Percentiles rank a stretch among this genome's conserved stretches.
These are phyloP conservation scores for Plenodomus tracheiphilus DNA, from an alignment of 2,329 filamentous ascomycete species.

Conservation along the genomic window DNA sequence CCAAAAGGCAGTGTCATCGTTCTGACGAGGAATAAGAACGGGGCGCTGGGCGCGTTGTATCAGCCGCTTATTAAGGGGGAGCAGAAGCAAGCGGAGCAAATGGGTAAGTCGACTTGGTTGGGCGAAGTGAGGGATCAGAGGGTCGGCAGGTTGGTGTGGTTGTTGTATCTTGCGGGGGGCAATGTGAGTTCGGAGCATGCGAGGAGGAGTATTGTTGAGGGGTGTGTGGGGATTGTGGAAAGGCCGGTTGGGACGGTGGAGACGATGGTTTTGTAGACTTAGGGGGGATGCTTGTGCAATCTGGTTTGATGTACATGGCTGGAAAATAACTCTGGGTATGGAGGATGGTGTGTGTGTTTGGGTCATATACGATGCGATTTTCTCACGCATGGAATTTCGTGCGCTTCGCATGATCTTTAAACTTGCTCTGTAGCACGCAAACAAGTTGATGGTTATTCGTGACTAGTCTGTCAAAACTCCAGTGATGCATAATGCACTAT, in stretches of 20 bases:
- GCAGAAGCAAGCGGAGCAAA: constrained; percentile 46
- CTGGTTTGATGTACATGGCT: no score
- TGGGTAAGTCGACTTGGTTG: constrained; percentile 58
- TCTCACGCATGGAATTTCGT: no score
- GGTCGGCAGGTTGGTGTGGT: constrained; percentile 79
- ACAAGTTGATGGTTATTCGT: no score
- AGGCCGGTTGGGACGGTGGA: constrained; percentile 86
- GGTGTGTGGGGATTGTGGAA: constrained; percentile 85
- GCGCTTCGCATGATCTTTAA: no score
- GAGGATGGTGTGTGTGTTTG: no score
- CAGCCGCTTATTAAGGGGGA: constrained; percentile 30
- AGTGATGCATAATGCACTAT: no score
- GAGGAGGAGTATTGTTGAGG: constrained; percentile 79
- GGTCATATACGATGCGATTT: no score
- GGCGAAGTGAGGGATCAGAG: constrained; percentile 78
- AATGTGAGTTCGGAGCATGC: constrained; percentile 85
- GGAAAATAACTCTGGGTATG: no score
- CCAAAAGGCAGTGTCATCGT: constrained; percentile 80
- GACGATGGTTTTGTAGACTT: constrained; percentile 65
- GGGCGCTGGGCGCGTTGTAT: constrained; percentile 55
- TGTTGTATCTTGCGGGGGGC: constrained; percentile 85
- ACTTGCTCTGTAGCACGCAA: no score
- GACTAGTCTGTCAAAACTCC: no score
- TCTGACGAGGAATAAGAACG: constrained; percentile 67
- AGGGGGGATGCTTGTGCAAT: no score